Evolutionary conservation across 1,284 basidiomycete genomes (phyloP).

Genomic region (Apiotrichum brassicae): DNA sequence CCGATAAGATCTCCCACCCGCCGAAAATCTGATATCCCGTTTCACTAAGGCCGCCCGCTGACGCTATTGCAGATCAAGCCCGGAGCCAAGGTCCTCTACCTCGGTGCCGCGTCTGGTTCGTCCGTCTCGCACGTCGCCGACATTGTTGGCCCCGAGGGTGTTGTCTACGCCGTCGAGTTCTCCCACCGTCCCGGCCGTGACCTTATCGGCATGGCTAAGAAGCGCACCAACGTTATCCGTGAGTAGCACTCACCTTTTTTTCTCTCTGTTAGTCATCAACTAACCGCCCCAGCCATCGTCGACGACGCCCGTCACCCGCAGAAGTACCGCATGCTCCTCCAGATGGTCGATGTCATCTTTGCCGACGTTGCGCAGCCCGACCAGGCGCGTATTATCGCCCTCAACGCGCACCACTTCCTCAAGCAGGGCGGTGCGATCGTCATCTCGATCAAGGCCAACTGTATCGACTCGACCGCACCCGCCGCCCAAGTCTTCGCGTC

Average conservation of each 20-base stretch:
- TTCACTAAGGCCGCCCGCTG: not conserved
- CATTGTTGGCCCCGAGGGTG: slow-evolving; percentile 93
- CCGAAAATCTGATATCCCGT: not conserved
- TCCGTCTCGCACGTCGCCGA: slow-evolving; percentile 98
- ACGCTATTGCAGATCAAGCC: slow-evolving; percentile 62
- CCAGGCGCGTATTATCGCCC: slow-evolving; percentile 89
- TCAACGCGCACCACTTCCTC: slow-evolving; percentile 94
- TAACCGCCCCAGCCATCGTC: slow-evolving; percentile 64
- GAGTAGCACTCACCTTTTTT: not conserved
- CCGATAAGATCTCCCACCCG: not conserved
- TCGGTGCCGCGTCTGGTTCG: slow-evolving; percentile 90
- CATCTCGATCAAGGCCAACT: slow-evolving; percentile 99
- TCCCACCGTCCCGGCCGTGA: slow-evolving; percentile 94
- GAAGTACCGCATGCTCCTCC: slow-evolving; percentile 91
- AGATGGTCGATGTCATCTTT: slow-evolving; percentile 91
- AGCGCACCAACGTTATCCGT: slow-evolving; percentile 94
- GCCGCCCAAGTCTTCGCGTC: slow-evolving; percentile 84
- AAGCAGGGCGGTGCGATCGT: slow-evolving; percentile 89
- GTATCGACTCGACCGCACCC: slow-evolving; percentile 91
- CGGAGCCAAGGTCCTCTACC: slow-evolving; percentile 93
- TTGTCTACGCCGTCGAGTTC: slow-evolving; percentile 98
- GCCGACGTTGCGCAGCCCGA: slow-evolving; percentile 98
- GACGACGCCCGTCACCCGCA: slow-evolving; percentile 94
- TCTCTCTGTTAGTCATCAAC: not conserved
- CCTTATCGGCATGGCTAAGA: slow-evolving; percentile 99